phyloP scores from a whole-genome alignment of 2,329 filamentous ascomycete species.

The Neocatenulostroma microsporum region DNA sequence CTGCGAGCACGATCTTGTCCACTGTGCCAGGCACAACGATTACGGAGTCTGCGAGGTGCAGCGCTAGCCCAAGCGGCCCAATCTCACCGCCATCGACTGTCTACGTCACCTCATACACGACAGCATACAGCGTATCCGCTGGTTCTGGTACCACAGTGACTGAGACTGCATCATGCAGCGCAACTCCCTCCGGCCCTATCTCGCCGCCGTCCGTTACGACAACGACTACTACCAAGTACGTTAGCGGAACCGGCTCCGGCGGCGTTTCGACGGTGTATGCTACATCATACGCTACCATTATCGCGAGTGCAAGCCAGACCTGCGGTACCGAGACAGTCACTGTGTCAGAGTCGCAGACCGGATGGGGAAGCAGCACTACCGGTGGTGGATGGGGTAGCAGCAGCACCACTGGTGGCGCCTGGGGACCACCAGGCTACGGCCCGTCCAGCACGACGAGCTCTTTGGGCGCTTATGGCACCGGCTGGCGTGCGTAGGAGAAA shows the following conservation, averaged over 20 bases:
- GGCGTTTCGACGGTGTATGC: not conserved
- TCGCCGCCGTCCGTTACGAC: not conserved
- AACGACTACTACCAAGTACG: not conserved
- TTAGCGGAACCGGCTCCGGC: not conserved
- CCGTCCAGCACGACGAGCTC: too few relatives aligned
- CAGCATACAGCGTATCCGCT: slow-evolving; percentile 1
- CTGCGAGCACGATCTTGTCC: not conserved
- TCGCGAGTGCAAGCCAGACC: not conserved
- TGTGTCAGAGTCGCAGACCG: not conserved
- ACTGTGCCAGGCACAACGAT: not conserved
- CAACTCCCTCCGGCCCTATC: not conserved
- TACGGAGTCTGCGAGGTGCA: too few relatives aligned
- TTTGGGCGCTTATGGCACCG: too few relatives aligned
- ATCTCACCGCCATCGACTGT: not conserved
- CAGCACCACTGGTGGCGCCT: too few relatives aligned
- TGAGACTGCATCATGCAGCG: slow-evolving; percentile 1
- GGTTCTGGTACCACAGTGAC: not conserved
- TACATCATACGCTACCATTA: not conserved
- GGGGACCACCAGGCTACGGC: too few relatives aligned
- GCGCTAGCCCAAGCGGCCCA: too few relatives aligned
- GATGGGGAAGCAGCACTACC: too few relatives aligned
- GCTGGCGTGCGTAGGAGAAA: too few relatives aligned
- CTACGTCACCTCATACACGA: not conserved
- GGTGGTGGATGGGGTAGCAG: not conserved
- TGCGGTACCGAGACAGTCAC: not conserved